Conservation (phyloP, 495 filamentous ascomycete species). For the Gamarada debralockiae region DNA sequence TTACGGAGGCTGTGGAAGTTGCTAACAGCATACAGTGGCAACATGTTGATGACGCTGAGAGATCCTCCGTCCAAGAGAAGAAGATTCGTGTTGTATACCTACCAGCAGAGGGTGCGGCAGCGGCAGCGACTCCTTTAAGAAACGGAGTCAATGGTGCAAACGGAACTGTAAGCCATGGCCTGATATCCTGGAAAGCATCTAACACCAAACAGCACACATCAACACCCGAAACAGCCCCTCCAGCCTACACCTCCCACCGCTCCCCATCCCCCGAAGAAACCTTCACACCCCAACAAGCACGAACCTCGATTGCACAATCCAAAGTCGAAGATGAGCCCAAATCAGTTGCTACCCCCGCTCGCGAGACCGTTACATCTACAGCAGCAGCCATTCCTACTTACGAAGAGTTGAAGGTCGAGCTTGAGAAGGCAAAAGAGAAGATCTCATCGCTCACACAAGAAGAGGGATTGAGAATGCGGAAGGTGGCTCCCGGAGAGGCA, state of each 20-base stretch:
- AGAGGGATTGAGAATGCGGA: conserved; percentile 67
- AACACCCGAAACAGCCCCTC: conserved; percentile 43
- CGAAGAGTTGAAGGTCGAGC: conserved; percentile 66
- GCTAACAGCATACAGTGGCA: conserved; percentile 56
- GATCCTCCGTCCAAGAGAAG: conserved; percentile 76
- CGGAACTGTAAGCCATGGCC: conserved; percentile 13
- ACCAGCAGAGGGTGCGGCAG: conserved; percentile 44
- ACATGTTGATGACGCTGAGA: conserved; percentile 70
- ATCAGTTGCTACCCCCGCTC: not conserved
- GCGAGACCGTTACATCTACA: not conserved
- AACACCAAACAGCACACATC: conserved; percentile 8
- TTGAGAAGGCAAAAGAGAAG: conserved; percentile 70
- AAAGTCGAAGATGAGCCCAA: conserved; percentile 16
- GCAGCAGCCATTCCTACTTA: conserved; percentile 7
- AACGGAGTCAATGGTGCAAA: conserved; percentile 33
- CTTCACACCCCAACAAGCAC: conserved; percentile 25
- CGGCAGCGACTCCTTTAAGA: conserved; percentile 33
- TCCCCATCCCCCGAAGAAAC: conserved; percentile 47
- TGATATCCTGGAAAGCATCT: not conserved
- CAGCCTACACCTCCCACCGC: conserved; percentile 40
- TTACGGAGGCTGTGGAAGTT: not conserved
- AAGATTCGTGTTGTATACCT: conserved; percentile 94
- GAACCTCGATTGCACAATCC: conserved; percentile 12
- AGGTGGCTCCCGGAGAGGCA: conserved; percentile 45
- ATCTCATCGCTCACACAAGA: conserved; percentile 70